A percentile compares a stretch with the other conserved stretches of the same genome.
These are phyloP conservation scores for Chytriomyces sp. DNA, from an alignment of 192 early-diverging fungal genomes.

Conservation along the genomic window DNA sequence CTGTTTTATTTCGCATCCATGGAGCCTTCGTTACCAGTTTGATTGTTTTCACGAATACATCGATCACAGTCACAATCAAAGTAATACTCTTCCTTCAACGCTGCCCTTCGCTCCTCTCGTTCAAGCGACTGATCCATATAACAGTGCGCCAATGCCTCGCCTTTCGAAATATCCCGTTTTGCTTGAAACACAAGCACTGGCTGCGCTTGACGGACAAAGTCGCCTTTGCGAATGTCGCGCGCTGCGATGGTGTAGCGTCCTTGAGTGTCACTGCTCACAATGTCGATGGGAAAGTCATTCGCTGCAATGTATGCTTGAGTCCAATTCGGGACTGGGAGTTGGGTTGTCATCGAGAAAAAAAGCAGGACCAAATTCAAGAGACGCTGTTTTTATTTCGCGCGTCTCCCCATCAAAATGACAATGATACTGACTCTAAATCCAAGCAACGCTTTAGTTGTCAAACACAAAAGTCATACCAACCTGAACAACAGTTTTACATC, in stretches of 20 bases:
- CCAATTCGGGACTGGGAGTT: background rate
- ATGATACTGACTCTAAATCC: too few relatives aligned
- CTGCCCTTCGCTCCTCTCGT: slow-evolving; percentile 7
- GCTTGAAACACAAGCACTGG: slow-evolving; percentile 3
- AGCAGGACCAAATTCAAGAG: background rate
- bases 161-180: slow-evolving; percentile 22
- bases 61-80: slow-evolving; percentile 38
- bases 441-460: slow-evolving; percentile 10
- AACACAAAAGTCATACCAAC: slow-evolving; percentile 23
- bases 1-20: too few relatives aligned
- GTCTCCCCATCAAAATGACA: too few relatives aligned
- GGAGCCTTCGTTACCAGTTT: background rate
- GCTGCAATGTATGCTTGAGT: background rate
- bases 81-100: slow-evolving; percentile 28
- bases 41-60: slow-evolving; percentile 14
- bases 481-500: too few relatives aligned
- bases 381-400: too few relatives aligned
- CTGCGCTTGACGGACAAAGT: background rate
- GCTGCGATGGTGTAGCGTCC: slow-evolving; percentile 15
- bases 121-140: slow-evolving; percentile 22
- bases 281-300: slow-evolving; percentile 7
- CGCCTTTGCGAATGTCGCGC: background rate
- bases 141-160: slow-evolving; percentile 24
- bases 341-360: background rate
- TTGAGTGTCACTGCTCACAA: background rate